Evolutionary conservation across 768 basidiomycete genomes (phyloP).

Genomic region (Wakefieldia striispora): DNA sequence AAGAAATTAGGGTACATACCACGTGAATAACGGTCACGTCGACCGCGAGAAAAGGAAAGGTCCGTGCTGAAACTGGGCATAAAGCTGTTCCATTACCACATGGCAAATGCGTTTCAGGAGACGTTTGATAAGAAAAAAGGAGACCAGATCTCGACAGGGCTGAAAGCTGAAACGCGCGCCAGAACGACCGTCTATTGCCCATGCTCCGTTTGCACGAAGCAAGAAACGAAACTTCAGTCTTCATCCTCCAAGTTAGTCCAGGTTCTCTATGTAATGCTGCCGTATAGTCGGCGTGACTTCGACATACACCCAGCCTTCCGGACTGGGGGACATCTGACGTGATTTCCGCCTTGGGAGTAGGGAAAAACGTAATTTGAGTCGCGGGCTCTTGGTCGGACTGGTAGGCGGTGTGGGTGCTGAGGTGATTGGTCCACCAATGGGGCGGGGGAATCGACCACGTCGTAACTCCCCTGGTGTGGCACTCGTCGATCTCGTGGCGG

Average conservation of each 20-base stretch:
- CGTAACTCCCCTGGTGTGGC: not conserved
- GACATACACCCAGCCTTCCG: slow-evolving; percentile 32
- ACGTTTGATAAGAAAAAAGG: not conserved
- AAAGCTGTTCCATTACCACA: not conserved
- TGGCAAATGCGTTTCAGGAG: slow-evolving; percentile 3
- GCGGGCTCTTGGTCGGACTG: slow-evolving; percentile 16
- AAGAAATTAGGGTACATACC: too few relatives aligned
- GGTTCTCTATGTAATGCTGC: slow-evolving; percentile 16
- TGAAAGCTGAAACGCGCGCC: slow-evolving; percentile 1
- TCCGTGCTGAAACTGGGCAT: slow-evolving; percentile 1
- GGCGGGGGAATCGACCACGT: slow-evolving; percentile 8
- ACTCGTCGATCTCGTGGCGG: not conserved
- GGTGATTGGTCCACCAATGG: not conserved
- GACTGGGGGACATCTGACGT: slow-evolving; percentile 11
- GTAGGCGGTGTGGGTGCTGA: slow-evolving; percentile 5
- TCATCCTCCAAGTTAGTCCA: not conserved
- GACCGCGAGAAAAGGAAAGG: not conserved
- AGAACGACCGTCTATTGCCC: not conserved
- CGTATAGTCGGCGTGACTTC: slow-evolving; percentile 27
- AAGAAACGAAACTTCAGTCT: slow-evolving; percentile 6
- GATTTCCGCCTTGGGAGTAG: slow-evolving; percentile 17
- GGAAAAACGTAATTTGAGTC: slow-evolving; percentile 13
- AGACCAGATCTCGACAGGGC: not conserved
- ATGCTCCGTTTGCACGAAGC: not conserved
- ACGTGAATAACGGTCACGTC: too few relatives aligned